A percentile compares a stretch with the other conserved stretches of the same genome.
These are phyloP conservation scores for Paecilomyces sp. DNA, from an alignment of 2,329 filamentous ascomycete genomes.

Conservation along the genomic window DNA sequence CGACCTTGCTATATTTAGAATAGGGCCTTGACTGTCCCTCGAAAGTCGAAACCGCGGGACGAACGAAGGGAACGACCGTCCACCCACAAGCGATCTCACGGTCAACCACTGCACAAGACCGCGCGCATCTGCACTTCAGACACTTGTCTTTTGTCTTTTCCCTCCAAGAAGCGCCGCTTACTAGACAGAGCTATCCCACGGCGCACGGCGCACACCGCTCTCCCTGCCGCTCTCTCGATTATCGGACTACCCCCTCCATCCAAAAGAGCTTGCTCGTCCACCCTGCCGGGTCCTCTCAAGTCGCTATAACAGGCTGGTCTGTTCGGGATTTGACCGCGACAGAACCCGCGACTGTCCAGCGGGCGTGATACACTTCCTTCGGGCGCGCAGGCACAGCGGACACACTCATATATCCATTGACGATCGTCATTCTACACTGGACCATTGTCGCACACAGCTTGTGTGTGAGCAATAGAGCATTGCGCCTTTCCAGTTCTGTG, in stretches of 20 bases:
- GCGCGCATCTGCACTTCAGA: not conserved
- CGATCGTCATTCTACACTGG: not conserved
- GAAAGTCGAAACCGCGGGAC: not conserved
- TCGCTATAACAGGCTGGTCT: not conserved
- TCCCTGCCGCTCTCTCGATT: not conserved
- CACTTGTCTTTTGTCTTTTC: not conserved
- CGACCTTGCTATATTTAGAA: constrained; percentile 4
- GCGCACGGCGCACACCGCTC: not conserved
- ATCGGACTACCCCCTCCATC: not conserved
- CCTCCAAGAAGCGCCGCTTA: not conserved
- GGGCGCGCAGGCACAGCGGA: not conserved
- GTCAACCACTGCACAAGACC: not conserved
- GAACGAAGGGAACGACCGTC: not conserved
- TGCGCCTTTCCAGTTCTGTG: not conserved
- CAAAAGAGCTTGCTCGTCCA: not conserved
- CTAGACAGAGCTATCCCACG: not conserved
- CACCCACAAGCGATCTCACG: not conserved
- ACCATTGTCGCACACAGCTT: not conserved
- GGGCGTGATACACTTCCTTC: not conserved
- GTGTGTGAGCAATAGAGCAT: not conserved
- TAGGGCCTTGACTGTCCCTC: not conserved
- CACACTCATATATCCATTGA: not conserved
- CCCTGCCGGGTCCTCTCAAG: not conserved
- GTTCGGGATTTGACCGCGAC: not conserved
- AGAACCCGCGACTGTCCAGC: not conserved